phyloP scores from a whole-genome alignment of 129 eudicot genomes.

The Apium graveolens region DNA sequence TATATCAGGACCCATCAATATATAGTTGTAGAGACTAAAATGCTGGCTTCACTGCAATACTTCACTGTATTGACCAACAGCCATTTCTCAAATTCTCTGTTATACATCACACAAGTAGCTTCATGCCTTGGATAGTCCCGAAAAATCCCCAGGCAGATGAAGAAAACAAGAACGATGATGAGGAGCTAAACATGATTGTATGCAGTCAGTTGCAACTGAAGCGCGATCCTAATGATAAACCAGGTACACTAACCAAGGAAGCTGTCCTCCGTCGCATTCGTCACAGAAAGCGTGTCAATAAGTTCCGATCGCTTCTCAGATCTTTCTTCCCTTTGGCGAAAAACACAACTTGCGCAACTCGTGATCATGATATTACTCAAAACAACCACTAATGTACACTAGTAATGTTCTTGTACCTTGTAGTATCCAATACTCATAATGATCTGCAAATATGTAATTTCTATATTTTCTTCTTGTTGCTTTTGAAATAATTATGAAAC shows the following conservation, averaged over 20 bases:
- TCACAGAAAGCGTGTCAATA: constrained; percentile 47
- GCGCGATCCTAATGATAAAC: constrained; percentile 16
- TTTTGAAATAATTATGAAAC: not conserved
- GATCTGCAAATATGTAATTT: not conserved
- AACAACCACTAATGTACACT: not conserved
- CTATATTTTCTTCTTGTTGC: not conserved
- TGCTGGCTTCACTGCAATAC: no score
- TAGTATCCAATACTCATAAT: no score
- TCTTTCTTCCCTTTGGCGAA: constrained; percentile 21
- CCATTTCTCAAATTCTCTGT: not conserved
- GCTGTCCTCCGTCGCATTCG: constrained; percentile 65
- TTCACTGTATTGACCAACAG: not conserved
- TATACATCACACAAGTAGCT: not conserved
- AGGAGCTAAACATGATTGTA: constrained; percentile 1
- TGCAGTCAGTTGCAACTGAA: constrained; percentile 38
- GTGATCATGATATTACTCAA: not conserved
- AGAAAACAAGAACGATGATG: not conserved
- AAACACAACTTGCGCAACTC: not conserved
- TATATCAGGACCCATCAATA: no score
- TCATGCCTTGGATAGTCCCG: constrained; percentile 20
- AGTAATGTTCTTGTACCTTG: not conserved
- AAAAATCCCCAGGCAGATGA: constrained; percentile 13
- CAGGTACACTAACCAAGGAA: constrained; percentile 36
- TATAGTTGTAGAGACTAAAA: not conserved
- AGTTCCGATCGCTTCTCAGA: constrained; percentile 37